A percentile compares a stretch with the other conserved stretches of the same genome.
phyloP scores from a whole-genome alignment of 2,329 filamentous ascomycete species.

The Ophiostoma piceae region DNA sequence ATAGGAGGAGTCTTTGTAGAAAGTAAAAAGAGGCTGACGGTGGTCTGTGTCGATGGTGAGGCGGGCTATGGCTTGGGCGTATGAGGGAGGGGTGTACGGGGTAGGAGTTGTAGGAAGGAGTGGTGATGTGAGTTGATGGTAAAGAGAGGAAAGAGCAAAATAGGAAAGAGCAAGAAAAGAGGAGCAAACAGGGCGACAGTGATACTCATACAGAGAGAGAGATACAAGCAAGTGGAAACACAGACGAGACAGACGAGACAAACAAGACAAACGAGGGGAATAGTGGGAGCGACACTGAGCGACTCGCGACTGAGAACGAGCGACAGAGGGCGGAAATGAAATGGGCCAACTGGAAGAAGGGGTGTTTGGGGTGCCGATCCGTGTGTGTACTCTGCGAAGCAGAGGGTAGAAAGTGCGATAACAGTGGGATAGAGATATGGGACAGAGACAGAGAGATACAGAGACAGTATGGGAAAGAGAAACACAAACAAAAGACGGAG shows the following conservation, averaged over 20 bases:
- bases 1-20: no score
- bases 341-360: background rate
- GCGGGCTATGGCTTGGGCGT: constrained; percentile 6
- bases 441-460: no score
- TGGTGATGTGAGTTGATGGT: no score
- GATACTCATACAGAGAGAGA: no score
- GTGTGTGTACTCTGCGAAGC: background rate
- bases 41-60: background rate
- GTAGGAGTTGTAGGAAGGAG: background rate
- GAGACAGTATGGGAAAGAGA: background rate
- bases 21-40: background rate
- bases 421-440: background rate
- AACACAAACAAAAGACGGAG: constrained; percentile 11
- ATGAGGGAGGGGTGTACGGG: background rate
- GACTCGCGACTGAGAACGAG: background rate
- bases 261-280: background rate
- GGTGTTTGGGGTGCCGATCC: constrained; percentile 15
- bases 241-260: constrained; percentile 12
- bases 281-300: background rate
- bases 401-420: background rate
- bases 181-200: background rate
- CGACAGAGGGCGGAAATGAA: background rate
- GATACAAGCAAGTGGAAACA: background rate
- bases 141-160: background rate
- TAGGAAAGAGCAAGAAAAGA: background rate